A percentile compares a stretch with the other conserved stretches of the same genome.
These are phyloP conservation scores for Phytophthora idaei DNA, from an alignment of 352 stramenopile genomes.

Conservation along the genomic window DNA sequence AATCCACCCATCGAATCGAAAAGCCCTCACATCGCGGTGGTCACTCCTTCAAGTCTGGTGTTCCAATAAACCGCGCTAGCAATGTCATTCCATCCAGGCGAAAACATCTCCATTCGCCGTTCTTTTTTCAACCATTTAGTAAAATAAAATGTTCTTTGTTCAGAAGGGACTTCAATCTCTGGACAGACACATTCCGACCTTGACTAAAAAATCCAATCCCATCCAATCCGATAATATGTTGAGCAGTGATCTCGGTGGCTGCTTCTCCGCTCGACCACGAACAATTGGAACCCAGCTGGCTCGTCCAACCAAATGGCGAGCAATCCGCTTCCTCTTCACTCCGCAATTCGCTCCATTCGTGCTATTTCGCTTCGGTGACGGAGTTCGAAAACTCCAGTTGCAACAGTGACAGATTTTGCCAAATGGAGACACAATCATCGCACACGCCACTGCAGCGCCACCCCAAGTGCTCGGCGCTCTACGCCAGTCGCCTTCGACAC, in stretches of 20 bases:
- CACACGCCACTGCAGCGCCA: conserved; percentile 31
- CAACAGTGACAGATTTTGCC: not conserved
- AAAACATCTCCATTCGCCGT: conserved; percentile 3
- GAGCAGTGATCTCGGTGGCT: conserved; percentile 14
- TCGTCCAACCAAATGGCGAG: conserved; percentile 19
- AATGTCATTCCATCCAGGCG: conserved; percentile 6
- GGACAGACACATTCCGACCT: conserved; percentile 28
- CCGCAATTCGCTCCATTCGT: conserved; percentile 15
- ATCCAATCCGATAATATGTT: conserved; percentile 28
- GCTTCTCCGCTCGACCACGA: not conserved
- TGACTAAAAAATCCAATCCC: conserved; percentile 24
- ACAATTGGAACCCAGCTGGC: conserved; percentile 12
- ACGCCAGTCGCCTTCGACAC: conserved; percentile 13
- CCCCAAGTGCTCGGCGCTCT: conserved; percentile 44
- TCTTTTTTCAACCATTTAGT: conserved; percentile 15
- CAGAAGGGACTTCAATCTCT: conserved; percentile 15
- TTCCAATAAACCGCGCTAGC: conserved; percentile 22
- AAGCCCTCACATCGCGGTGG: conserved; percentile 4
- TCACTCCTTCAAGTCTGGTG: conserved; percentile 12
- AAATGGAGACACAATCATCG: conserved; percentile 18
- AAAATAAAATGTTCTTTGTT: conserved; percentile 11
- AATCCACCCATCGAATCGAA: conserved; percentile 1
- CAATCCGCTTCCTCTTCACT: conserved; percentile 10
- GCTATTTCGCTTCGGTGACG: conserved; percentile 1
- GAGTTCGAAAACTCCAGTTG: not conserved